Conservation (phyloP, 1,284 basidiomycete species). For the Marasmius sp. region DNA sequence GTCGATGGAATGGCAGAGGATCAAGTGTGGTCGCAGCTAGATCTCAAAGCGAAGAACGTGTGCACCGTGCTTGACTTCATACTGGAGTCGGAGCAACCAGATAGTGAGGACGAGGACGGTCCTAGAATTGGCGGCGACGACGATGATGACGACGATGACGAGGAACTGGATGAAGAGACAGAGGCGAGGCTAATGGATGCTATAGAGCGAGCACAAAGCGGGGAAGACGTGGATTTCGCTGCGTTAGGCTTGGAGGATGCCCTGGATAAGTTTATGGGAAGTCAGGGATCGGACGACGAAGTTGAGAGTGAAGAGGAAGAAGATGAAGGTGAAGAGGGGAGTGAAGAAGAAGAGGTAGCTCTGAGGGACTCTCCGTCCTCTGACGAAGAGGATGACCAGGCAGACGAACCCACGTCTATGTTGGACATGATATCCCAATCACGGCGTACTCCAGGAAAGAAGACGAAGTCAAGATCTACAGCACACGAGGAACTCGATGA, state of each 20-base stretch:
- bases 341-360: constrained; percentile 29
- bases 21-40: constrained; percentile 93
- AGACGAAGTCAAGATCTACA: constrained; percentile 11
- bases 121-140: constrained; percentile 21
- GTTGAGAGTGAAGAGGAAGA: constrained; percentile 18
- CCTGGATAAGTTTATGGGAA: constrained; percentile 6
- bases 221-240: constrained; percentile 27
- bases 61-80: constrained; percentile 64
- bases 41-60: constrained; percentile 69
- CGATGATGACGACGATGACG: constrained; percentile 28
- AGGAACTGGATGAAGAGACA: constrained; percentile 22
- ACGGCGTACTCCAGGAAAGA: neutral
- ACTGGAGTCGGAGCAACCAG: constrained; percentile 46
- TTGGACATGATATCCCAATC: constrained; percentile 7
- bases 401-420: constrained; percentile 1
- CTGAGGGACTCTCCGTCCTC: constrained; percentile 13
- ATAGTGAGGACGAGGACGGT: constrained; percentile 26
- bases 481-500: constrained; percentile 71
- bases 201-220: constrained; percentile 24
- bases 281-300: constrained; percentile 27
- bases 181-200: constrained; percentile 21
- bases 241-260: constrained; percentile 25
- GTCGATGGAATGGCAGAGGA: constrained; percentile 84
- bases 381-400: constrained; percentile 28
- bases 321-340: constrained; percentile 30